Evolutionary conservation across 768 basidiomycete genomes (phyloP).

Genomic region (Vararia minispora): DNA sequence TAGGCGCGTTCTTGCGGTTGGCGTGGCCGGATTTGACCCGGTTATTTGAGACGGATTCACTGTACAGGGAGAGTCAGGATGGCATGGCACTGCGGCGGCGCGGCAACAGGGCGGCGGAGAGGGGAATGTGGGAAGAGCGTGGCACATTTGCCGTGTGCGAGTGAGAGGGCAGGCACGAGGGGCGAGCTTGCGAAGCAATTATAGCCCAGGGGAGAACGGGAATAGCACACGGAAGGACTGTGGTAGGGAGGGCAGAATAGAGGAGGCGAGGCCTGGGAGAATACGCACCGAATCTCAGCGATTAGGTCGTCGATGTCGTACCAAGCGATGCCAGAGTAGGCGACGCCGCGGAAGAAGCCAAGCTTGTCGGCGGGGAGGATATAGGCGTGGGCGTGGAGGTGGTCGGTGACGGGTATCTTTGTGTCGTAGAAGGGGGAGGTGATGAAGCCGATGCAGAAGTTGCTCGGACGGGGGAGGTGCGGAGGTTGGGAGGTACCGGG

Average conservation of each 20-base stretch:
- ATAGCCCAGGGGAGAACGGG: too few relatives aligned
- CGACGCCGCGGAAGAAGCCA: slow-evolving; percentile 65
- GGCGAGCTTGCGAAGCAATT: too few relatives aligned
- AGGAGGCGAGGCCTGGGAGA: slow-evolving; percentile 3
- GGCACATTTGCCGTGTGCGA: too few relatives aligned
- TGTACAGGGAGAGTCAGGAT: slow-evolving; percentile 23
- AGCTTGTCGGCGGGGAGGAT: slow-evolving; percentile 50
- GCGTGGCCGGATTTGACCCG: slow-evolving; percentile 68
- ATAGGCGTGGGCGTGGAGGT: slow-evolving; percentile 69
- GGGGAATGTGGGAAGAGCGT: too few relatives aligned
- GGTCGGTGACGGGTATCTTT: slow-evolving; percentile 72
- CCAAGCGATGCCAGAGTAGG: slow-evolving; percentile 61
- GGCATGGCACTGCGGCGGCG: neutral
- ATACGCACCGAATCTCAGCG: slow-evolving; percentile 64
- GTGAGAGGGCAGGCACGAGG: too few relatives aligned
- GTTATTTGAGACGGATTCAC: slow-evolving; percentile 75
- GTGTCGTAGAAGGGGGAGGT: slow-evolving; percentile 67
- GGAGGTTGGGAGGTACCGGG: slow-evolving; percentile 14
- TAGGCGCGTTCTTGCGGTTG: slow-evolving; percentile 47
- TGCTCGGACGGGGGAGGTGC: slow-evolving; percentile 21
- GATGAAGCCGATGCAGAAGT: slow-evolving; percentile 64
- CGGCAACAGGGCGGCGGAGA: neutral
- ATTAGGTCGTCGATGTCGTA: slow-evolving; percentile 70
- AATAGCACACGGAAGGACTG: neutral
- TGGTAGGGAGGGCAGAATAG: neutral